Percentiles rank a stretch among this genome's conserved stretches.
phyloP scores from a whole-genome alignment of 2,329 filamentous ascomycete genomes.

The Colletotrichum sp. region DNA sequence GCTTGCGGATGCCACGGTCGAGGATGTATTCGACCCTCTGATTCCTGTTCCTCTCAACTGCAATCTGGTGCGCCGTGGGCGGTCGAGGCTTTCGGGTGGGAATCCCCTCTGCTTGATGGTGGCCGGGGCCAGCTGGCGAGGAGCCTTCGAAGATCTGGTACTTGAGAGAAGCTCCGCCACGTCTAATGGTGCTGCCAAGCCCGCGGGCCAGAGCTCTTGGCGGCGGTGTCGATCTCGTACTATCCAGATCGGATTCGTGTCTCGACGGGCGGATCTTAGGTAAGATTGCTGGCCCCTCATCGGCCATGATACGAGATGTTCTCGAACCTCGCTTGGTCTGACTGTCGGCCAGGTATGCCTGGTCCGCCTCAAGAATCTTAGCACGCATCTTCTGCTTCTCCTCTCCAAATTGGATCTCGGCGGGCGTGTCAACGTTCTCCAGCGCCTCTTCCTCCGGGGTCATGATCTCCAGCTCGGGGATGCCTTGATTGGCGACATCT shows the following conservation, averaged over 20 bases:
- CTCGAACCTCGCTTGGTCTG: slow-evolving; percentile 61
- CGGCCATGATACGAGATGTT: slow-evolving; percentile 41
- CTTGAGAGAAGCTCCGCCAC: slow-evolving; percentile 54
- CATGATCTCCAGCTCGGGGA: slow-evolving; percentile 71
- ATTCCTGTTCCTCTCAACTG: slow-evolving; percentile 78
- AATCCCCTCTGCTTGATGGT: slow-evolving; percentile 59
- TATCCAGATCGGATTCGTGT: slow-evolving; percentile 56
- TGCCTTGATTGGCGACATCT: slow-evolving; percentile 70
- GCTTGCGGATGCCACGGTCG: slow-evolving; percentile 72
- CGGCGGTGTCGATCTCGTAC: slow-evolving; percentile 47
- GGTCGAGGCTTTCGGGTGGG: slow-evolving; percentile 70
- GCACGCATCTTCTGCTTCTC: slow-evolving; percentile 77
- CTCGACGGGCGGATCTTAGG: slow-evolving; percentile 68
- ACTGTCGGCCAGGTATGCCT: slow-evolving; percentile 68
- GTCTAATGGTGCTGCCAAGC: slow-evolving; percentile 34
- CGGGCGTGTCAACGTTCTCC: slow-evolving; percentile 77
- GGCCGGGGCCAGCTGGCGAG: slow-evolving; percentile 59
- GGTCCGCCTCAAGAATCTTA: slow-evolving; percentile 77
- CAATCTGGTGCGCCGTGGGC: slow-evolving; percentile 81
- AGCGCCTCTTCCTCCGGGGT: slow-evolving; percentile 65
- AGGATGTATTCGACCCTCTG: slow-evolving; percentile 84
- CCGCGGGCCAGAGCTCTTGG: slow-evolving; percentile 34
- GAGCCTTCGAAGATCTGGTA: slow-evolving; percentile 66
- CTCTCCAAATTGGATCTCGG: slow-evolving; percentile 73
- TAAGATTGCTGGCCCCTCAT: slow-evolving; percentile 63